Evolutionary conservation across 371 early-diverging fungal species (phyloP).

Genomic region (Lichtheimia corymbifera): DNA sequence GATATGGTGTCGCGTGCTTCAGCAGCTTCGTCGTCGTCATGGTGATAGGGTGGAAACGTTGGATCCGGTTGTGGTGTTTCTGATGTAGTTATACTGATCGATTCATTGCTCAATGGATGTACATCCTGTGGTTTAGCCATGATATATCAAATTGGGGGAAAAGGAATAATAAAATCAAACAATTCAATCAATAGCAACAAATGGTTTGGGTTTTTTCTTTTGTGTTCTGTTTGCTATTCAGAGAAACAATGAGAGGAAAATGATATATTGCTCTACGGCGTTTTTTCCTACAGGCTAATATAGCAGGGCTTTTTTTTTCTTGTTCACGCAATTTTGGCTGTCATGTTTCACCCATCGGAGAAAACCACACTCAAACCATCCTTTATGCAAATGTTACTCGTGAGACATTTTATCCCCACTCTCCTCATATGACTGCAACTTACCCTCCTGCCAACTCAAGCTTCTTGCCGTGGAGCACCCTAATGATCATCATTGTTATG

Average conservation of each 20-base stretch:
- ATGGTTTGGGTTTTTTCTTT: not conserved
- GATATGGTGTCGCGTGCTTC: conserved; percentile 32
- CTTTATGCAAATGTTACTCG: not conserved
- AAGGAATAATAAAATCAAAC: too few relatives aligned
- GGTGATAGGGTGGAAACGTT: conserved; percentile 1
- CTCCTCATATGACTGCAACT: conserved; percentile 9
- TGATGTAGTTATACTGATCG: not conserved
- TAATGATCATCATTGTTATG: conserved; percentile 17
- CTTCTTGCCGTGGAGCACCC: conserved; percentile 86
- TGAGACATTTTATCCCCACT: too few relatives aligned
- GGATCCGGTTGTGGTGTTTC: not conserved
- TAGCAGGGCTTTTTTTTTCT: conserved; percentile 1
- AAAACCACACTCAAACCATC: conserved; percentile 1
- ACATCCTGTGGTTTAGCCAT: not conserved
- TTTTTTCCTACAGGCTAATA: not conserved
- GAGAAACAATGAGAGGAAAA: too few relatives aligned
- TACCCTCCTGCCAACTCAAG: conserved; percentile 69
- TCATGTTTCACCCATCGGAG: conserved; percentile 2
- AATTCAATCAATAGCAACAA: too few relatives aligned
- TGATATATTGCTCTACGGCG: too few relatives aligned
- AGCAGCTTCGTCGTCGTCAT: conserved; percentile 31
- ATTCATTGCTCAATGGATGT: conserved; percentile 9
- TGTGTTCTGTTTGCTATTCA: not conserved
- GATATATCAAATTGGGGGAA: not conserved
- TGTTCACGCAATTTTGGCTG: too few relatives aligned